Conservation (phyloP, 2,329 filamentous ascomycete genomes). For the Lachnellula occidentalis region DNA sequence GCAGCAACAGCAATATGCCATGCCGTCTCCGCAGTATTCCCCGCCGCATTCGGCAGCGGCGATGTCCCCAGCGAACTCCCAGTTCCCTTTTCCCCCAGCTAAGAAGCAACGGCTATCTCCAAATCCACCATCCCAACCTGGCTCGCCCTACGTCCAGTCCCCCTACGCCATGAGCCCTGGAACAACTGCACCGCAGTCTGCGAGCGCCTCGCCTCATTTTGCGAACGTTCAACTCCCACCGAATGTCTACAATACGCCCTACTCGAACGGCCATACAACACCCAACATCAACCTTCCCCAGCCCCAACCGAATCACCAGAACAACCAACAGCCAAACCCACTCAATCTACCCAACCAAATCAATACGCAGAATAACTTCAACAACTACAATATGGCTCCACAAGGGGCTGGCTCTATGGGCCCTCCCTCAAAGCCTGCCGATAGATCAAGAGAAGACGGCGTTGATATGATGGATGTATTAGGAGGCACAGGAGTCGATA, state of each 20-base stretch:
- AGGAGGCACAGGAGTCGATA: constrained; percentile 77
- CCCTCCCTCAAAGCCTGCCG: constrained; percentile 55
- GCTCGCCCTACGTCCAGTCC: constrained; percentile 53
- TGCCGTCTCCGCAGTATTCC: constrained; percentile 52
- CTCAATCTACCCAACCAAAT: constrained; percentile 19
- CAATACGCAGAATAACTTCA: background rate
- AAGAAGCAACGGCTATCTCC: constrained; percentile 71
- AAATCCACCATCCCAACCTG: constrained; percentile 61
- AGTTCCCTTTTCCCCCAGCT: constrained; percentile 57
- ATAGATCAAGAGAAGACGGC: constrained; percentile 50
- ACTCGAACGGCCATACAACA: constrained; percentile 29
- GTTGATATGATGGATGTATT: constrained; percentile 80
- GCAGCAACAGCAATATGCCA: constrained; percentile 32
- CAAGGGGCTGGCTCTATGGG: constrained; percentile 44
- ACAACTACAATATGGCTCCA: constrained; percentile 30
- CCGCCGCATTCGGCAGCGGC: constrained; percentile 55
- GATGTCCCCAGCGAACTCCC: constrained; percentile 52
- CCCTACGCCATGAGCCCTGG: constrained; percentile 45
- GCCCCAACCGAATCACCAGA: constrained; percentile 26
- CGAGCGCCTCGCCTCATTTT: constrained; percentile 28
- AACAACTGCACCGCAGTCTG: constrained; percentile 24
- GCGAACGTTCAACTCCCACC: constrained; percentile 26
- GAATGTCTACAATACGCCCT: constrained; percentile 31
- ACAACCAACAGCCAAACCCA: constrained; percentile 23
- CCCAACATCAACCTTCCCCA: constrained; percentile 22